Conservation (phyloP, 2,329 filamentous ascomycete species). For the Juglanconis sp. region DNA sequence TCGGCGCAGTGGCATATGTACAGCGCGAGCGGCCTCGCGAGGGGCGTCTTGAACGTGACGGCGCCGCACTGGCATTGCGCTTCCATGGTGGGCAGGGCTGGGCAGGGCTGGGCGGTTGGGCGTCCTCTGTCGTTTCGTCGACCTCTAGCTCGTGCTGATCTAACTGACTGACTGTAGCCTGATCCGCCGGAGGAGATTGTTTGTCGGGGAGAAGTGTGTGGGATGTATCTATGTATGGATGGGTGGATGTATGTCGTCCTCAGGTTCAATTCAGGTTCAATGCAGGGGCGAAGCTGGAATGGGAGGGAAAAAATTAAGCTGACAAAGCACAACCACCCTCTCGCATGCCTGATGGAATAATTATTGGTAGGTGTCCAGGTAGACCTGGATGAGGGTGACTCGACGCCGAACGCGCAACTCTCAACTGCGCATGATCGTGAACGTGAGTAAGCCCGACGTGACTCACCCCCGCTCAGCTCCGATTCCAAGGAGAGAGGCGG, state of each 20-base stretch:
- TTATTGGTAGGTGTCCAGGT: no score
- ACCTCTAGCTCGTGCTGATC: no score
- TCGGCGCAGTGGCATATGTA: conserved; percentile 70
- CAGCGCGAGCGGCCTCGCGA: conserved; percentile 56
- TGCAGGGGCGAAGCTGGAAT: neutral
- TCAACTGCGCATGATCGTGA: neutral
- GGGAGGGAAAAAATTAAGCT: neutral
- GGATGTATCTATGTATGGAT: no score
- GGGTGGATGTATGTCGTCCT: no score
- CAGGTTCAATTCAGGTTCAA: neutral
- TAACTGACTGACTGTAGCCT: no score
- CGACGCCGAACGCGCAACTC: neutral
- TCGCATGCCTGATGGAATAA: no score
- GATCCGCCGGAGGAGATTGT: no score
- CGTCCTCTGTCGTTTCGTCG: neutral
- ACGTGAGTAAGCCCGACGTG: conserved; percentile 1
- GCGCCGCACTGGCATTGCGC: conserved; percentile 63
- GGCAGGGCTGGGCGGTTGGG: no score
- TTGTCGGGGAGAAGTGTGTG: no score
- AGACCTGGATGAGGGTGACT: neutral
- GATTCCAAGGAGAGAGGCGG: no score
- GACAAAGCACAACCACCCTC: neutral
- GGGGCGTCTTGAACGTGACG: conserved; percentile 60
- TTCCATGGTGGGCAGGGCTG: conserved; percentile 42
- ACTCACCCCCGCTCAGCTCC: conserved; percentile 19